A percentile compares a stretch with the other conserved stretches of the same genome.
Evolutionary conservation across 768 basidiomycete genomes (phyloP).

Genomic region (Mycena capillaripes): DNA sequence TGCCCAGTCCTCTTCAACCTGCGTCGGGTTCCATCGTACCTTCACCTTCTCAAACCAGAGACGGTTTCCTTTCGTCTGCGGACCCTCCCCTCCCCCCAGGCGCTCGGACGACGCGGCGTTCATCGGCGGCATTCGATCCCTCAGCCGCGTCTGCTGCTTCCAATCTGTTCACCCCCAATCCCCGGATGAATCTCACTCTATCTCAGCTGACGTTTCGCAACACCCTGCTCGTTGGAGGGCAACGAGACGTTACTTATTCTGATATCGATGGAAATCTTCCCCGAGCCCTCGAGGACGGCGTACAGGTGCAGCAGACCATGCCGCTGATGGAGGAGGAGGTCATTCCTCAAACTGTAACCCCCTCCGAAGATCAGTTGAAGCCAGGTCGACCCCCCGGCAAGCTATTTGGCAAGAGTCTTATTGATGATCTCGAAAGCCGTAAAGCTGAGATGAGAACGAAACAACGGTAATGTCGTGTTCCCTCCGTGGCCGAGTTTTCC

Average conservation of each 20-base stretch:
- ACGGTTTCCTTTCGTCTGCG: constrained; percentile 73
- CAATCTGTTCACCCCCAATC: constrained; percentile 84
- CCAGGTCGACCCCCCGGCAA: constrained; percentile 78
- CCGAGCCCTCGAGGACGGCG: constrained; percentile 83
- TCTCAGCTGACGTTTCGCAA: constrained; percentile 92
- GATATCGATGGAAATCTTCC: constrained; percentile 76
- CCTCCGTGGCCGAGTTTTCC: constrained; percentile 1
- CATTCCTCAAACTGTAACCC: constrained; percentile 43
- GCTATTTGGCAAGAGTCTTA: constrained; percentile 89
- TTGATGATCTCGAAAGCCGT: constrained; percentile 89
- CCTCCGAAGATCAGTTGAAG: constrained; percentile 50
- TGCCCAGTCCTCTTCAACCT: constrained; percentile 90
- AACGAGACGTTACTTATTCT: constrained; percentile 71
- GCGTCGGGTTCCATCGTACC: constrained; percentile 51
- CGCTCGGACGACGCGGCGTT: constrained; percentile 69
- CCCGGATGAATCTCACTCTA: constrained; percentile 76
- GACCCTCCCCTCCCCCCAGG: constrained; percentile 87
- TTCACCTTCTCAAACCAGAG: constrained; percentile 52
- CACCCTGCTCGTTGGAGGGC: constrained; percentile 78
- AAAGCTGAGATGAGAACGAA: constrained; percentile 88
- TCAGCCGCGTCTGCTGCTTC: constrained; percentile 60
- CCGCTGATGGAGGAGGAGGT: constrained; percentile 54
- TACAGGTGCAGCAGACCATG: constrained; percentile 71
- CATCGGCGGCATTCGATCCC: constrained; percentile 57
- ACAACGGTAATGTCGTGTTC: constrained; percentile 71